Evolutionary conservation across 1,284 basidiomycete species (phyloP), one percentile per base, ranked within the genome.

Genomic region (Anthracocystis setariae): DNA sequence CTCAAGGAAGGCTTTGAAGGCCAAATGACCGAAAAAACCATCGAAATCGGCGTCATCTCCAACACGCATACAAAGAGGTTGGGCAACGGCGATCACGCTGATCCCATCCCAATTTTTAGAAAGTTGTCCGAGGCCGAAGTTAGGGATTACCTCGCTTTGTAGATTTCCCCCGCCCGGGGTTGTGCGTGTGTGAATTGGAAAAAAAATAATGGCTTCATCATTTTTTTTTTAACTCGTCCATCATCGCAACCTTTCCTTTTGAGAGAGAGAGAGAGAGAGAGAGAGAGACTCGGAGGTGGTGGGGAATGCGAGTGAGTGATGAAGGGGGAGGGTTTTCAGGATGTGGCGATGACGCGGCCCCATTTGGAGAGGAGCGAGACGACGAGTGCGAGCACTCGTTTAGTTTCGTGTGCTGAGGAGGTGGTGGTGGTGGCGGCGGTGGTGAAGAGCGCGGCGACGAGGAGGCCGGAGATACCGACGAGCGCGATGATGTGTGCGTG

Each of bases 21-120:
- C 13, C 92, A 98, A 83, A 98, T 99, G 94, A 98, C 95, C 20
- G 95, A 98, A 85, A 95, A 98, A 86, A 99, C 96, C 33, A 96
- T 99, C 80, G 96, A 99, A 85, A 94, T 99, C 62, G 96, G 96
- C 45, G 90, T 99, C 46, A 89, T 98, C 64, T 75, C 73, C 32
- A 93, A 60, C 4, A 73, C 62, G 18, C 50, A 60, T 39, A 70
- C 65, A 13, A 55, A 64, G 27, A 59, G 63, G 17, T 61, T 73
- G 38, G 73, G 68, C 1, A 67, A 61, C 25, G 63, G 46, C 2
- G 73, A 79, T 42, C 54, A 59, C 7, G 64, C 57, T 21, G 60
- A 55, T 3, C 27, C 58, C 1, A 57, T 67, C 20, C 79, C 80
- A 10, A 74, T 80, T 13, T 82, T 82, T 55, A 60, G 77, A 9